Conservation (phyloP, 2,329 filamentous ascomycete species). For the Phyllosticta capitalensis region DNA sequence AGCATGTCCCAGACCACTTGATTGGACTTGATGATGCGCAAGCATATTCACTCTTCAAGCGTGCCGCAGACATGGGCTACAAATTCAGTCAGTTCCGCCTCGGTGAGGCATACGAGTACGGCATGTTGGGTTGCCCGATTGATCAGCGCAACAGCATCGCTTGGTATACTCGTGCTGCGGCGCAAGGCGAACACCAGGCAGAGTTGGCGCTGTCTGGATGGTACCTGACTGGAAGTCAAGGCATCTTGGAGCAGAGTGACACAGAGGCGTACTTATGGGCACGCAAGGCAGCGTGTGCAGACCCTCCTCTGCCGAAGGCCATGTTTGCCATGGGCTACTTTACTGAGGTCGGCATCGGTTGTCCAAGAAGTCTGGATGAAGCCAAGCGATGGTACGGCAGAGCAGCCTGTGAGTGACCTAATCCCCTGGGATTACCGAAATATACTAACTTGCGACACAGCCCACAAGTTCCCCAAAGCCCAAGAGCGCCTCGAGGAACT, state of each 20-base stretch:
- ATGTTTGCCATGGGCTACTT: constrained; percentile 99
- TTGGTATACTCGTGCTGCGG: constrained; percentile 87
- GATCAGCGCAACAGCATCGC: constrained; percentile 79
- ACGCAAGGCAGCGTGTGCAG: constrained; percentile 78
- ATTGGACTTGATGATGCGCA: constrained; percentile 76
- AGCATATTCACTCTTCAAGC: constrained; percentile 68
- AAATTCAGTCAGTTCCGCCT: constrained; percentile 91
- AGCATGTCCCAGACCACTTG: constrained; percentile 42
- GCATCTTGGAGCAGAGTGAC: constrained; percentile 82
- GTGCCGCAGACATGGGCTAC: constrained; percentile 82
- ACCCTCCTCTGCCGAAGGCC: constrained; percentile 68
- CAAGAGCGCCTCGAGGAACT: constrained; percentile 87
- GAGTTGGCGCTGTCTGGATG: constrained; percentile 55
- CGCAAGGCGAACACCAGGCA: constrained; percentile 88
- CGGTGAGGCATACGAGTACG: constrained; percentile 83
- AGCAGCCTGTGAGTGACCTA: constrained; percentile 71
- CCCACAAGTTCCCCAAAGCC: constrained; percentile 90
- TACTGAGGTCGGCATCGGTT: constrained; percentile 88
- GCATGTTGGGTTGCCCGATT: constrained; percentile 69
- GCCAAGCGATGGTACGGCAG: constrained; percentile 98
- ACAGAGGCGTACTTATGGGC: constrained; percentile 97
- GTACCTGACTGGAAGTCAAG: constrained; percentile 88
- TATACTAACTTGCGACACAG: constrained; percentile 38
- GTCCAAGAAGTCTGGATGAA: constrained; percentile 78
- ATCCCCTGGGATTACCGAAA: neutral